Percentiles rank a stretch among this genome's conserved stretches.
These are phyloP conservation scores for Akanthomyces dipterigenus DNA, from an alignment of 2,329 filamentous ascomycete genomes.

Conservation along the genomic window DNA sequence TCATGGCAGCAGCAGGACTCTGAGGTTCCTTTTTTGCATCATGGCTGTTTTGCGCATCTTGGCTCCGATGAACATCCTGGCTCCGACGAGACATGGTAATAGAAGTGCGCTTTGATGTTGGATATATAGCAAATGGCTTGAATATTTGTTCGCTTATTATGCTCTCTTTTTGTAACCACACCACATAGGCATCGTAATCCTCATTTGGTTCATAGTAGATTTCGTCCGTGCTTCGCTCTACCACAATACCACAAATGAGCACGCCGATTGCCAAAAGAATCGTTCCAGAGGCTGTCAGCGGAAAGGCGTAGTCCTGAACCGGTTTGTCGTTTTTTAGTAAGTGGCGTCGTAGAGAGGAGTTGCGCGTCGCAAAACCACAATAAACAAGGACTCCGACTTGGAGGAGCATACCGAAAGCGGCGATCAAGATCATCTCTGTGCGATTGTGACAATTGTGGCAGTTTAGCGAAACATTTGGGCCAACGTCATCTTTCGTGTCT, in stretches of 20 bases:
- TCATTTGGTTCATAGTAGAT: constrained; percentile 7
- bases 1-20: background rate
- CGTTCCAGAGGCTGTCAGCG: background rate
- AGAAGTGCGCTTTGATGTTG: background rate
- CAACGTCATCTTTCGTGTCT: background rate
- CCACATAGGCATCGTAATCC: constrained; percentile 11
- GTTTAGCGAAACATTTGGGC: background rate
- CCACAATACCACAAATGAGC: constrained; percentile 24
- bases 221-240: constrained; percentile 25
- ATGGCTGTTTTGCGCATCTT: too few relatives aligned
- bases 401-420: background rate
- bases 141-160: constrained; percentile 24
- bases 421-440: background rate
- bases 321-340: background rate
- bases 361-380: background rate
- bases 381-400: background rate
- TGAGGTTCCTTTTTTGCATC: too few relatives aligned
- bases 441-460: background rate
- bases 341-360: background rate
- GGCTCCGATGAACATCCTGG: too few relatives aligned
- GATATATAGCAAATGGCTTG: constrained; percentile 18
- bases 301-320: background rate
- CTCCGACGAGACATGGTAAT: background rate
- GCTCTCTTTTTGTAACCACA: constrained; percentile 25
- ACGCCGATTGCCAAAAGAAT: constrained; percentile 17